These are phyloP conservation scores for Talaromyces liani DNA, from an alignment of 495 filamentous ascomycete species.

Conservation along the genomic window DNA sequence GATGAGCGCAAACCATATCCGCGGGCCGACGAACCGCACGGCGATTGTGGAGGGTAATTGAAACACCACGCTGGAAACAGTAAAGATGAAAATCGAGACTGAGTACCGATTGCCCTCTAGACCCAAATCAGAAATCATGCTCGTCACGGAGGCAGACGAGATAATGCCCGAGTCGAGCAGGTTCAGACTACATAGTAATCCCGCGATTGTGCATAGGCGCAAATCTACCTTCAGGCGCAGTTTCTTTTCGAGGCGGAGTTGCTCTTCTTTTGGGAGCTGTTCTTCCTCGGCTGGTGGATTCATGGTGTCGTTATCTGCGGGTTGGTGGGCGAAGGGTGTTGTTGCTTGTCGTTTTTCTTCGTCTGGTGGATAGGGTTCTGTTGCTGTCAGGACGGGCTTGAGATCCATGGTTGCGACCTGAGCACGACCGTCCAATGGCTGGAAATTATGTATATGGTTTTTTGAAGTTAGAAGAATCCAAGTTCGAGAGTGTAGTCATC, in stretches of 20 bases:
- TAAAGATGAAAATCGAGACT: conserved; percentile 74
- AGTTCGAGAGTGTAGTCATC: no score
- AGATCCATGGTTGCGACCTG: neutral
- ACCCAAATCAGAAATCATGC: conserved; percentile 59
- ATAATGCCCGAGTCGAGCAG: conserved; percentile 70
- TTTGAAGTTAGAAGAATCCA: neutral
- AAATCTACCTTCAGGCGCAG: conserved; percentile 62
- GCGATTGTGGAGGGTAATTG: conserved; percentile 69
- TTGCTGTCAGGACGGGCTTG: neutral
- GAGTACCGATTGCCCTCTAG: conserved; percentile 61
- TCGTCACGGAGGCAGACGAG: conserved; percentile 68
- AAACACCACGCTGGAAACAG: conserved; percentile 64
- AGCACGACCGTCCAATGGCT: no score
- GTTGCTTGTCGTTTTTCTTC: conserved; percentile 4
- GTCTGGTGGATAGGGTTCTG: neutral
- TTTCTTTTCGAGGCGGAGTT: conserved; percentile 20
- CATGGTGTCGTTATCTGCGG: neutral
- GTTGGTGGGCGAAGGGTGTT: neutral
- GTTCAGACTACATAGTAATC: conserved; percentile 65
- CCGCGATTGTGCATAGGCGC: conserved; percentile 68
- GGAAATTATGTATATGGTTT: neutral
- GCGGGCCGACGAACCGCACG: conserved; percentile 59
- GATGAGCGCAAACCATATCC: conserved; percentile 59
- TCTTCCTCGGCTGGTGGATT: neutral
- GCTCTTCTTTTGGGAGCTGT: conserved; percentile 9